phyloP scores from a whole-genome alignment of 441 rosid genomes.

The Pelargonium cotyledonis region DNA sequence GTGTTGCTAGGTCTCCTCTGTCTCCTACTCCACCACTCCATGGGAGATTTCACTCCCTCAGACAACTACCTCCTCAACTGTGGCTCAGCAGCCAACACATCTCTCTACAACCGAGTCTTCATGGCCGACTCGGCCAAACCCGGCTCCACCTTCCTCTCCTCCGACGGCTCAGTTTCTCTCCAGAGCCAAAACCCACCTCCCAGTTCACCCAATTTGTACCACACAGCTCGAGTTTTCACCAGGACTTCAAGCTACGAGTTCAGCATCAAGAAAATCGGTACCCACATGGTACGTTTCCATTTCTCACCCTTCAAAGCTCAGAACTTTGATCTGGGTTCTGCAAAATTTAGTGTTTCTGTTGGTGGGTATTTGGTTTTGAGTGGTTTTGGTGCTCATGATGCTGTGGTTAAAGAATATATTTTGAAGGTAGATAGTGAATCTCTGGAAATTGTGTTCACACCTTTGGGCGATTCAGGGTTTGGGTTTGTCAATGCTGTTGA shows the following conservation, averaged over 20 bases:
- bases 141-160: conserved; percentile 22
- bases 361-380: conserved; percentile 43
- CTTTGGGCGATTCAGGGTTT: conserved; percentile 38
- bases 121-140: conserved; percentile 41
- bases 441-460: conserved; percentile 45
- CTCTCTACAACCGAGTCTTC: conserved; percentile 49
- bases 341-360: conserved; percentile 48
- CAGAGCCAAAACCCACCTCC: conserved; percentile 35
- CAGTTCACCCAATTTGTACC: conserved; percentile 39
- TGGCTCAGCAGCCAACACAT: conserved; percentile 47
- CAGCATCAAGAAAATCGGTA: conserved; percentile 39
- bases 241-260: conserved; percentile 45
- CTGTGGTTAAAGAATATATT: conserved; percentile 52
- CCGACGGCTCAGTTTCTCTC: conserved; percentile 43
- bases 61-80: conserved; percentile 74
- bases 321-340: conserved; percentile 38
- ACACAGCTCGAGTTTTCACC: conserved; percentile 62
- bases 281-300: conserved; percentile 82
- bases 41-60: conserved; percentile 40
- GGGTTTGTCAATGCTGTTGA: conserved; percentile 73
- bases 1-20: background rate
- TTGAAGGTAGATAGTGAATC: conserved; percentile 32
- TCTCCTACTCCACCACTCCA: background rate
- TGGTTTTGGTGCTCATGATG: conserved; percentile 31
- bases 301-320: conserved; percentile 65